These are phyloP conservation scores for Beta corolliflora DNA, from an alignment of 179 eudicot species.

Conservation along the genomic window DNA sequence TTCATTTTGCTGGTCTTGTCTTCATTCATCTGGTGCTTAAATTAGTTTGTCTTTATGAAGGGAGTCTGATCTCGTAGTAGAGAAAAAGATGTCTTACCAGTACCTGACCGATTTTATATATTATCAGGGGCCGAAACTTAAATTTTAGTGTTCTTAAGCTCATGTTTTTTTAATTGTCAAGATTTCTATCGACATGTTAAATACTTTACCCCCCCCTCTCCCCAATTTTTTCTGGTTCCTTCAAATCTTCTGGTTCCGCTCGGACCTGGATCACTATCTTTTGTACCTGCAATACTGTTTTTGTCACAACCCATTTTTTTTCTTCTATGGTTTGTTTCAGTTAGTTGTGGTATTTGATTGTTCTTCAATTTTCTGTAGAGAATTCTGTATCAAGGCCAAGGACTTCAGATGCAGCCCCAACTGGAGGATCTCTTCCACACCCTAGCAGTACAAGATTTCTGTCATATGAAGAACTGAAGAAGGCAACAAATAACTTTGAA, in stretches of 20 bases:
- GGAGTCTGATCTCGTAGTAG: neutral
- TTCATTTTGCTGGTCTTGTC: neutral
- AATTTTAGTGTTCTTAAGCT: too few relatives aligned
- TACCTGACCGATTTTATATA: neutral
- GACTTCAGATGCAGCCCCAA: constrained; percentile 48
- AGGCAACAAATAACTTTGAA: constrained; percentile 92
- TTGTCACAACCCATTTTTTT: neutral
- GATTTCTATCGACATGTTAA: too few relatives aligned
- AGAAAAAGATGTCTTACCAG: neutral
- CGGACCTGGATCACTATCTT: too few relatives aligned
- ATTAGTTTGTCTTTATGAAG: neutral
- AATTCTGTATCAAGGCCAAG: constrained; percentile 49
- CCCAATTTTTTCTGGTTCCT: too few relatives aligned
- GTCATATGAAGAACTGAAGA: constrained; percentile 82
- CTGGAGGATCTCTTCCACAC: constrained; percentile 72
- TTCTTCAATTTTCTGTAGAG: constrained; percentile 21
- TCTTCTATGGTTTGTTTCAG: neutral
- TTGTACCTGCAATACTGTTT: neutral
- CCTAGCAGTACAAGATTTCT: constrained; percentile 90
- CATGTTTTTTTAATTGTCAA: too few relatives aligned
- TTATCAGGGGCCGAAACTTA: too few relatives aligned
- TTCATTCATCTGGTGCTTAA: neutral
- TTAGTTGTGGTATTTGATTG: neutral
- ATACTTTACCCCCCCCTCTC: too few relatives aligned
- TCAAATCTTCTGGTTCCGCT: neutral